Evolutionary conservation across 202 grass and related monocot species (phyloP).

Genomic region (Elaeis oleifera): DNA sequence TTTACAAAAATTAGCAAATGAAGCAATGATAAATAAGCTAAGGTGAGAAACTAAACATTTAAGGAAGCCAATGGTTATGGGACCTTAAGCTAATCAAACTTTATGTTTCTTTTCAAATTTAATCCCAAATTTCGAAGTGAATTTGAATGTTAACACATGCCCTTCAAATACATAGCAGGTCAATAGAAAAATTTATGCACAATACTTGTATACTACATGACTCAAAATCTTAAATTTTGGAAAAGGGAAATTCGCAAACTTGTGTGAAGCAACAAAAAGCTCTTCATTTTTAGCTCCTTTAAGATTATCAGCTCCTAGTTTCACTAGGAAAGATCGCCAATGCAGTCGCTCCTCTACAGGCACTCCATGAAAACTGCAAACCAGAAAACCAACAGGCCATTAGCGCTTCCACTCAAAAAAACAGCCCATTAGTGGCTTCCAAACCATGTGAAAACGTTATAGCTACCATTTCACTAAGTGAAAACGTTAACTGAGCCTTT

Average conservation of each 20-base stretch:
- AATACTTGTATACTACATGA: too few species aligned
- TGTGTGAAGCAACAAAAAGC: conserved; percentile 86
- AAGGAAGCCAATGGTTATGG: too few species aligned
- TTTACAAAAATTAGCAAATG: too few species aligned
- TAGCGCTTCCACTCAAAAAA: background rate
- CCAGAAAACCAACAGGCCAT: background rate
- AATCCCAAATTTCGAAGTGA: too few species aligned
- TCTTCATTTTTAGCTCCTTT: conserved; percentile 87
- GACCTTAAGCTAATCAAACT: too few species aligned
- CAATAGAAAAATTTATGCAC: background rate
- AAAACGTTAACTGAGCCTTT: too few species aligned
- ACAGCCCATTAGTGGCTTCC: background rate
- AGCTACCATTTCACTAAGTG: too few species aligned
- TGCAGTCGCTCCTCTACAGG: conserved; percentile 85
- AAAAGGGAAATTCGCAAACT: conserved; percentile 27
- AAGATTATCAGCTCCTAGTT: conserved; percentile 89
- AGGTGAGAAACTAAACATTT: too few species aligned
- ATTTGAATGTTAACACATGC: too few species aligned
- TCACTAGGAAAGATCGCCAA: conserved; percentile 93
- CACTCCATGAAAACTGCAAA: conserved; percentile 81
- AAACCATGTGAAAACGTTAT: background rate
- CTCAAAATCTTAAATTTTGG: too few species aligned
- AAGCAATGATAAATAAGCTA: too few species aligned
- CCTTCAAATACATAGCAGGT: background rate
- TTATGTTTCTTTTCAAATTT: too few species aligned